Percentiles rank a stretch among this genome's conserved stretches.
Conservation (phyloP, 2,329 filamentous ascomycete species). For the Phoma herbarum region DNA sequence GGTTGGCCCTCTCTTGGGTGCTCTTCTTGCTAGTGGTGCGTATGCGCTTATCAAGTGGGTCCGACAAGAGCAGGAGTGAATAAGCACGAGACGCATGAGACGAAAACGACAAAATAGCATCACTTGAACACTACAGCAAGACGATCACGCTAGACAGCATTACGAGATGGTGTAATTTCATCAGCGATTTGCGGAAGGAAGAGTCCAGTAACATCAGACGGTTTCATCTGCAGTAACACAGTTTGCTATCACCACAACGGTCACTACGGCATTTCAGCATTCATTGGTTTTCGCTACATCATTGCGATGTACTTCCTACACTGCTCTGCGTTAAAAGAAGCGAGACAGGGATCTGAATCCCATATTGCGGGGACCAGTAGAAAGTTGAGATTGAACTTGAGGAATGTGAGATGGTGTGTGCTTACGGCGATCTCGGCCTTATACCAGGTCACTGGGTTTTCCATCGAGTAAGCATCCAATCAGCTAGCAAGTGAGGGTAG, state of each 20-base stretch:
- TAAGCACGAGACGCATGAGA: not conserved
- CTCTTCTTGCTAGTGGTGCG: slow-evolving; percentile 57
- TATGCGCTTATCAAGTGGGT: slow-evolving; percentile 54
- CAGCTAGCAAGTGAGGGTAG: not conserved
- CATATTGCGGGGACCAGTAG: slow-evolving; percentile 12
- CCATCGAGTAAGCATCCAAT: slow-evolving; percentile 6
- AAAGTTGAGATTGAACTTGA: not conserved
- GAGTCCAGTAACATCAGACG: not conserved
- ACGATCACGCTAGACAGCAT: slow-evolving; percentile 4
- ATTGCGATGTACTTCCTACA: slow-evolving; percentile 13
- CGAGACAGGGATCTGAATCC: slow-evolving; percentile 8
- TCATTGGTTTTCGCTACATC: slow-evolving; percentile 10
- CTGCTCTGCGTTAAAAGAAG: slow-evolving; percentile 15
- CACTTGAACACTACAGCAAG: not conserved
- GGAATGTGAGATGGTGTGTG: slow-evolving; percentile 14
- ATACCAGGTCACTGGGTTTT: slow-evolving; percentile 11
- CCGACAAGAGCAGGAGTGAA: slow-evolving; percentile 17
- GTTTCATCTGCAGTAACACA: slow-evolving; percentile 8
- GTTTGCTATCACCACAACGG: slow-evolving; percentile 9
- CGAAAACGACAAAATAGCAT: not conserved
- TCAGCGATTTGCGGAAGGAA: not conserved
- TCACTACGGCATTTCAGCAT: slow-evolving; percentile 5
- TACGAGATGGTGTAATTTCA: not conserved
- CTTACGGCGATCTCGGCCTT: slow-evolving; percentile 9
- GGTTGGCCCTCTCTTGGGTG: slow-evolving; percentile 55